Base-by-base conservation (phyloP, 768 basidiomycete species). In the Tulasnella sp. region DNA sequence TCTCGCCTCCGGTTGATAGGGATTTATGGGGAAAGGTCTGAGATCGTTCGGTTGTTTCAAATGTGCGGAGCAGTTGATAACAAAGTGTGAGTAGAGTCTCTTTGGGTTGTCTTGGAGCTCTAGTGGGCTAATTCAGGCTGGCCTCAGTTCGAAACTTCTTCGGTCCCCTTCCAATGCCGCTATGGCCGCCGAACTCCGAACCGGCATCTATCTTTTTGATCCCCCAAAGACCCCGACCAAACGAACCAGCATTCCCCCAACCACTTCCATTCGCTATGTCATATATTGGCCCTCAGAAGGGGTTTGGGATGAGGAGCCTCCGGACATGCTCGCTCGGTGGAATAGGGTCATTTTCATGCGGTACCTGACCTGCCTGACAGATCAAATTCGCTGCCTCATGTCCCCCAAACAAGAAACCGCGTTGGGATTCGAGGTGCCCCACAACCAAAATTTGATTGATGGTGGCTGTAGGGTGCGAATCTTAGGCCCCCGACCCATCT, bases 391-490 rank as follows among this genome's bases (percentile, higher is more conserved):
- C n/a, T n/a, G n/a, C n/a, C n/a, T n/a, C n/a, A n/a, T n/a, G n/a
- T n/a, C n/a, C n/a, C n/a, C n/a, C n/a, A n/a, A n/a, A n/a, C n/a
- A n/a, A n/a, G n/a, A n/a, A n/a, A n/a, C n/a, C n/a, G n/a, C n/a
- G n/a, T n/a, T n/a, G 39, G 88, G 89, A 79, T 81, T 83, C 19
- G 85, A 87, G 31, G 25, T 9, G 15, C 22, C 19, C 14, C n/a
- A 38, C 86, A 2, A 90, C 89, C 81, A 84, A 89, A 11, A 82
- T 87, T 1, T 88, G 88, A 0, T 90, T 90, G 78, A 89, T 90
- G 87, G 82, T 90, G 71, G 90, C 90, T 78, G 85, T 91, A 19
- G 88, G 85, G 1, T 88, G 89, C 81, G 83, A 89, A 54, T 82
- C 86, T 17, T 88, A 90, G 77, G 89, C 90, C 80, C 79, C 87